Evolutionary conservation across 2,329 filamentous ascomycete genomes (phyloP).

Genomic region (Aspergillus fumigatus): DNA sequence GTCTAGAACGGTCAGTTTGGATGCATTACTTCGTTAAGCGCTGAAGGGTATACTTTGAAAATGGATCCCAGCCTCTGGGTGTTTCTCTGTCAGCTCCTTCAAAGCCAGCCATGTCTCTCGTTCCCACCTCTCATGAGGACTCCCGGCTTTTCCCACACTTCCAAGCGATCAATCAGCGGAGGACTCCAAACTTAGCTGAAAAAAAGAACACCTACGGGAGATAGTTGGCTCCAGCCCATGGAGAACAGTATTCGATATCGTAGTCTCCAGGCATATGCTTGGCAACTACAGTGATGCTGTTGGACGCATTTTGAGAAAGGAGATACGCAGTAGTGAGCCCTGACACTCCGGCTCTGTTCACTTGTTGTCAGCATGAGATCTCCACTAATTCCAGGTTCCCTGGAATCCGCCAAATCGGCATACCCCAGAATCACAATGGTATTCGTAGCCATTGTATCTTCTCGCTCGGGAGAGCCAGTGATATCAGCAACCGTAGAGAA

Average conservation of each 20-base stretch:
- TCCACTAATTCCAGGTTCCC: not conserved
- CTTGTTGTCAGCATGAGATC: constrained; percentile 1
- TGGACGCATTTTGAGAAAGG: constrained; percentile 52
- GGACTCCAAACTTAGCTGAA: not conserved
- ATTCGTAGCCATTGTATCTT: constrained; percentile 26
- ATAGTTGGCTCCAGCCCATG: constrained; percentile 82
- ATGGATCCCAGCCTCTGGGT: constrained; percentile 75
- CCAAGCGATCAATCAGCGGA: constrained; percentile 3
- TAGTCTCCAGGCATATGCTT: constrained; percentile 95
- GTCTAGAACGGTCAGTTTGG: constrained; percentile 28
- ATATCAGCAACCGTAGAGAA: not conserved
- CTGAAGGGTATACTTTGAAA: constrained; percentile 57
- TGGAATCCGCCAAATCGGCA: constrained; percentile 1
- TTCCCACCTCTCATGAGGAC: constrained; percentile 51
- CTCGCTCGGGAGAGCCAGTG: not conserved
- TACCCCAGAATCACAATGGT: constrained; percentile 41
- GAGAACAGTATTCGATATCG: constrained; percentile 83
- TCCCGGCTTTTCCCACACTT: constrained; percentile 38
- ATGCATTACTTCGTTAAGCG: not conserved
- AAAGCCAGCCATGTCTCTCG: constrained; percentile 61
- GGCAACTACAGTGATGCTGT: constrained; percentile 66
- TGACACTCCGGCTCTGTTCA: constrained; percentile 57
- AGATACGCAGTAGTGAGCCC: constrained; percentile 62
- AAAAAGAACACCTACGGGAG: constrained; percentile 54
- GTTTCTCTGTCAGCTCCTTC: constrained; percentile 55